These are phyloP conservation scores for Apostasia shenzhenica DNA, from an alignment of 106 monocot species.

Conservation along the genomic window DNA sequence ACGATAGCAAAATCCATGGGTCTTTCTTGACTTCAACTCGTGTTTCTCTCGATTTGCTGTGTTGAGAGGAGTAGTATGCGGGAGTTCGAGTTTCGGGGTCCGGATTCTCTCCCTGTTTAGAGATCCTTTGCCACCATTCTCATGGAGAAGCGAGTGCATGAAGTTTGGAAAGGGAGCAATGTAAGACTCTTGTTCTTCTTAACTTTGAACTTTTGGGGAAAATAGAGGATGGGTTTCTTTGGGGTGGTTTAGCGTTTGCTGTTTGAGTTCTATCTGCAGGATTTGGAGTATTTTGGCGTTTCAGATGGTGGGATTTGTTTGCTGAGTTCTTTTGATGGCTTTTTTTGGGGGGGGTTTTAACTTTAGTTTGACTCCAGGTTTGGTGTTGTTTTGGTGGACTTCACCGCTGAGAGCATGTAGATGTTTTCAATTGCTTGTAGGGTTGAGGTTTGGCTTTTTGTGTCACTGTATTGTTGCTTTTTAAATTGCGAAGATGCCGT, in stretches of 20 bases:
- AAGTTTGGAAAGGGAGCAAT: slow-evolving; percentile 42
- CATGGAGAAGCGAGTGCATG: slow-evolving; percentile 26
- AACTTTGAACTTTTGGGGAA: background rate
- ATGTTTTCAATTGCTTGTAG: background rate
- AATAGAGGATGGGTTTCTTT: background rate
- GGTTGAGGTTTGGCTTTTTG: background rate
- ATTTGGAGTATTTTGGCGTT: background rate
- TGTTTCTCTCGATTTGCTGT: background rate
- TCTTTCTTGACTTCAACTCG: background rate
- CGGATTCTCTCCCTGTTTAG: slow-evolving; percentile 1
- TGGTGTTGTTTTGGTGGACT: background rate
- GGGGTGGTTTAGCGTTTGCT: background rate
- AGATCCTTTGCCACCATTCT: background rate
- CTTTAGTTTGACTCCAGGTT: background rate
- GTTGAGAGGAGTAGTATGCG: slow-evolving; percentile 3
- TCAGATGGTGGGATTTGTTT: background rate
- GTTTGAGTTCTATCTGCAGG: background rate
- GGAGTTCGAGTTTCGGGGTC: background rate
- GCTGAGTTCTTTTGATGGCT: background rate
- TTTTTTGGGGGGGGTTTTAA: background rate
- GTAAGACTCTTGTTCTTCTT: slow-evolving; percentile 12
- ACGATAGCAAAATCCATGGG: background rate
- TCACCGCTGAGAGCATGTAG: background rate
- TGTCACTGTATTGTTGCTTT: background rate
- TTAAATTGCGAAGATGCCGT: background rate